A percentile compares a stretch with the other conserved stretches of the same genome.
These are phyloP conservation scores for Metarhizium rileyi DNA, from an alignment of 2,329 filamentous ascomycete species.

Conservation along the genomic window DNA sequence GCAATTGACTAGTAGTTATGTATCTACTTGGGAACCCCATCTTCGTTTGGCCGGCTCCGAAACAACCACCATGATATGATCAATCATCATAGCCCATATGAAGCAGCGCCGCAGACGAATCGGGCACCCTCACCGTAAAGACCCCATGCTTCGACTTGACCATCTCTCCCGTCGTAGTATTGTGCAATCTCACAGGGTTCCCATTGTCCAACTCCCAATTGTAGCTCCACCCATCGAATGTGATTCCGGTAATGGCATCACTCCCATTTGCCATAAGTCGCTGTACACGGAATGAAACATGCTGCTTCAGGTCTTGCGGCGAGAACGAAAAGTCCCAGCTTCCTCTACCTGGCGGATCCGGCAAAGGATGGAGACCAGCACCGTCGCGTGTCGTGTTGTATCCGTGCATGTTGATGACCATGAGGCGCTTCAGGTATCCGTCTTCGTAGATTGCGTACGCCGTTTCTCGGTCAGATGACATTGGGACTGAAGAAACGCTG, in stretches of 20 bases:
- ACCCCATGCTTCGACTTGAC: slow-evolving; percentile 26
- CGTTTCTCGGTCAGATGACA: slow-evolving; percentile 30
- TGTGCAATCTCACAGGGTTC: slow-evolving; percentile 40
- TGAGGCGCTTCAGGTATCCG: slow-evolving; percentile 33
- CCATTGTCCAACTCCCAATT: slow-evolving; percentile 49
- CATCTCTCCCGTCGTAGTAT: slow-evolving; percentile 44
- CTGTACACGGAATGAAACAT: slow-evolving; percentile 27
- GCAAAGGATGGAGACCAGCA: slow-evolving; percentile 14
- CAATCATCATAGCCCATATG: neutral
- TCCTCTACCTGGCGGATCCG: slow-evolving; percentile 19
- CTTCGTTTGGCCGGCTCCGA: no score
- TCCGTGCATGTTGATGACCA: slow-evolving; percentile 46
- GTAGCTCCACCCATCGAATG: slow-evolving; percentile 52
- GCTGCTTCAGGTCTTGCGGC: neutral
- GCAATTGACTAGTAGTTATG: no score
- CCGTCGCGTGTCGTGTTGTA: slow-evolving; percentile 49
- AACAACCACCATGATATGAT: neutral
- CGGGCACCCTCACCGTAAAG: slow-evolving; percentile 27
- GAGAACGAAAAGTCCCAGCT: slow-evolving; percentile 25
- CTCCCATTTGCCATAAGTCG: slow-evolving; percentile 51
- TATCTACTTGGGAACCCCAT: no score
- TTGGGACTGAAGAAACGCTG: slow-evolving; percentile 36
- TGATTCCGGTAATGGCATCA: slow-evolving; percentile 51
- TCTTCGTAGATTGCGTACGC: slow-evolving; percentile 36
- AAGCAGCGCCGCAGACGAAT: slow-evolving; percentile 32